Base-by-base conservation (phyloP, 2,329 filamentous ascomycete species). In the Botrytis cinerea region DNA sequence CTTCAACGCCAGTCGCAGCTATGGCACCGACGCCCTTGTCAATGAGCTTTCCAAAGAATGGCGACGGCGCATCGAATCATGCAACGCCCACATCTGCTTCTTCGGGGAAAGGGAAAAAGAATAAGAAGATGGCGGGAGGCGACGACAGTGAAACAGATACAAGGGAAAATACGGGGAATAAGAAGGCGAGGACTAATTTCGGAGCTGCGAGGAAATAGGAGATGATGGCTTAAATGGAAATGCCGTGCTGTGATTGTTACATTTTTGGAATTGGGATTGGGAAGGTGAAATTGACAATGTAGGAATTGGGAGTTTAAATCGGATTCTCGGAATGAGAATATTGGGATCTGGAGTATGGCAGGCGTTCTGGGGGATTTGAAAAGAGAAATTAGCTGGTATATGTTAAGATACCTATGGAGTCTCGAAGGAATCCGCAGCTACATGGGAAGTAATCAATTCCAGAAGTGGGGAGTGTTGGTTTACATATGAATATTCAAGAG, bases 131-230 rank as follows among this genome's bases (percentile, higher is more conserved):
- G 45, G 84, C 82, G 8, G 81, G 80, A 7, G 82, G 75, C 6
- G 83, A 88, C 40, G 89, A 91, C 73, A 90, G 88, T 81, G 89
- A 91, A 81, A 87, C 85, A 25, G 88, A 91, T 73, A 83, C 84
- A 25, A 76, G 82, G 67, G 85, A 87, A 73, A 70, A 64, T 6
- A 54, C n/a, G 9, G 66, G 66, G 18, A 57, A 57, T 32, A 81
- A 81, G 78, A 81, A 81, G 68, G 73, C 75, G 25, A 75, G 80
- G 71, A 79, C 80, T 38, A 79, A 78, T 71, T 81, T 80, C 73
- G 79, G 80, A 0, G 77, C 75, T 61, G 75, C 75, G 28, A 78
- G 79, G 63, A 81, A 81, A 67, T 80, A 75, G 64, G 48, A 16
- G 46, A 38, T 35, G 38, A 35, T 59, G 38, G 61, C 20, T 14